phyloP scores from a whole-genome alignment of 169 alveolate genomes.

The Hepatocystis sp. region DNA sequence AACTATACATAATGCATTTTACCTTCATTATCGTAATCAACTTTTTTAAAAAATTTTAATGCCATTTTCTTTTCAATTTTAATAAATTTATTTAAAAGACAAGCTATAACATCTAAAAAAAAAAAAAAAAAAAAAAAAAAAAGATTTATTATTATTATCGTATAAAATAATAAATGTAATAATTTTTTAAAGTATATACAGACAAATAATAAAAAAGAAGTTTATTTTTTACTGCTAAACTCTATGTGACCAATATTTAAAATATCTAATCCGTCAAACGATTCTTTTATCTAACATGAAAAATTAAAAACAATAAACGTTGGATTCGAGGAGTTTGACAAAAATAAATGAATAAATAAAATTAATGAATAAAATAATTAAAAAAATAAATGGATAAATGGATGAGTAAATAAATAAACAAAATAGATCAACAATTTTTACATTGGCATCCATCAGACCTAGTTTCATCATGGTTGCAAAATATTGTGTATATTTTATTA shows the following conservation, averaged over 20 bases:
- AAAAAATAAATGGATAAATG: too few species aligned
- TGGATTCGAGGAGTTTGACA: too few species aligned
- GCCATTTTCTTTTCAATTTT: slow-evolving; percentile 33
- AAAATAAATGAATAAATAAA: too few species aligned
- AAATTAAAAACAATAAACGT: too few species aligned
- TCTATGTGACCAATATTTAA: slow-evolving; percentile 23
- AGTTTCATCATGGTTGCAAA: slow-evolving; percentile 34
- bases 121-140: background rate
- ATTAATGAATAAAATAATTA: too few species aligned
- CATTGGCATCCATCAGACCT: slow-evolving; percentile 55
- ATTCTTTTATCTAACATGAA: slow-evolving; percentile 21
- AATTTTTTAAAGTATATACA: background rate
- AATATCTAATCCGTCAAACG: slow-evolving; percentile 58
- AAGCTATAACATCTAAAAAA: slow-evolving; percentile 34
- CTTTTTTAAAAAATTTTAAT: slow-evolving; percentile 41
- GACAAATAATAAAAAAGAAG: background rate
- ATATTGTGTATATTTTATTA: slow-evolving; percentile 57
- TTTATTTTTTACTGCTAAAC: slow-evolving; percentile 27
- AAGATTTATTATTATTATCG: background rate
- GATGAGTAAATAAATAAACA: too few species aligned
- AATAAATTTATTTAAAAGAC: slow-evolving; percentile 44
- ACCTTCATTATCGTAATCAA: slow-evolving; percentile 57
- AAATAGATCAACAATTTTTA: background rate
- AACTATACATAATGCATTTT: background rate
- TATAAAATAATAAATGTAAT: background rate